Base-by-base conservation (phyloP, 2,329 filamentous ascomycete species). In the Microsporum canis region DNA sequence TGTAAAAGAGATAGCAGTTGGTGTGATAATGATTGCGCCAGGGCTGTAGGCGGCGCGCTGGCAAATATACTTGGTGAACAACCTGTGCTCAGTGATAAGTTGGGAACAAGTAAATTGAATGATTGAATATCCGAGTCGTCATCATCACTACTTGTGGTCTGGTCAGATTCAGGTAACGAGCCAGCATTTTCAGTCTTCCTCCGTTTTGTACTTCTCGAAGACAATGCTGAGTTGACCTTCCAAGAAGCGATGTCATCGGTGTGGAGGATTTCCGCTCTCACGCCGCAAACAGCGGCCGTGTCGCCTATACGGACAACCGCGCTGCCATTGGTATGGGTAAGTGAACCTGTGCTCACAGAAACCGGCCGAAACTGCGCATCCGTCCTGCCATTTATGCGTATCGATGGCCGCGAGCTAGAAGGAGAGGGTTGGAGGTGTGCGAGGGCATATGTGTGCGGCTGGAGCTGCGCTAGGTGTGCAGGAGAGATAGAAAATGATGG, bases 201-300 rank as follows among this genome's bases (percentile, higher is more conserved):
- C 58, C 65, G 71, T 43, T 71, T 72, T 2, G 59, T 73, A 68
- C 65, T 76, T 65, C 63, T 66, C 8, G 49, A 53, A 39, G 51
- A 23, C 4, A 71, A 69, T 63, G 69, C 67, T 43, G 71, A 68
- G 43, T 71, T 72, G 7, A 76, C 72, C 62, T 67, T 76, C 72
- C 62, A 83, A 68, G 64, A 86, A 77, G 74, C 86, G 62, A 95
- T 89, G 71, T 89, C 85, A 57, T 82, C 81, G 2, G 88, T 86
- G 56, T 86, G 80, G 31, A 99, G 79, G 5, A 95, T 86, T 76
- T 99, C 94, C 59, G 82, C 91, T 51, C 92, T 85, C 23, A 99
- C 85, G 61, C 92, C 94, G 71, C 91, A 96, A 41, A 99, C 91
- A n/a, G 91, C 89, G 0, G 90, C 91, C 0, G 92, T 97, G 73